These are phyloP conservation scores for Bruguiera sexangula DNA, from an alignment of 345 rosid genomes.

Conservation along the genomic window DNA sequence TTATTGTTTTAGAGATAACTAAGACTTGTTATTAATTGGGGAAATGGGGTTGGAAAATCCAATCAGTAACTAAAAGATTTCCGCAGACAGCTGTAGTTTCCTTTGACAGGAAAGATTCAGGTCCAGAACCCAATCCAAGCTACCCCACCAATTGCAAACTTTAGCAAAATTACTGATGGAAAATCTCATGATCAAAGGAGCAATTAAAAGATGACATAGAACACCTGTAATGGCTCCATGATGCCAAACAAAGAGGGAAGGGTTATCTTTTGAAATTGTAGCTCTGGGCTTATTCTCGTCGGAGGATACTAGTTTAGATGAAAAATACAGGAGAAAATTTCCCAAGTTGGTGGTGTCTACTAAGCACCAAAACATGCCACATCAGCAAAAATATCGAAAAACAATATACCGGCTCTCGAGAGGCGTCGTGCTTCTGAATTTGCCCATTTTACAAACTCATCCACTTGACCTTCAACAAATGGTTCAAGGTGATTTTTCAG, in stretches of 20 bases:
- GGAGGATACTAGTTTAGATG: no score
- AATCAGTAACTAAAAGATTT: no score
- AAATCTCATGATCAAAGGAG: neutral
- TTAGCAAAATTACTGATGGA: neutral
- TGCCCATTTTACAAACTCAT: conserved; percentile 71
- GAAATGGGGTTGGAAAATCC: no score
- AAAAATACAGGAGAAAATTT: no score
- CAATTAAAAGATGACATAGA: neutral
- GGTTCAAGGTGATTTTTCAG: conserved; percentile 69
- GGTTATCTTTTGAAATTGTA: neutral
- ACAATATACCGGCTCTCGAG: conserved; percentile 61
- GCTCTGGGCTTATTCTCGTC: neutral
- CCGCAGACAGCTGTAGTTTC: neutral
- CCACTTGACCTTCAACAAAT: conserved; percentile 57
- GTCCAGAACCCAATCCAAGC: neutral
- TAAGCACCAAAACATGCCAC: no score
- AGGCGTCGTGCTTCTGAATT: conserved; percentile 71
- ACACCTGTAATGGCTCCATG: neutral
- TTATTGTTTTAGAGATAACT: neutral
- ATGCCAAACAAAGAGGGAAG: neutral
- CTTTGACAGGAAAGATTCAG: neutral
- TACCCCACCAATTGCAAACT: neutral
- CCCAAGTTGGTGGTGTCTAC: no score
- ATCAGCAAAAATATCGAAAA: neutral
- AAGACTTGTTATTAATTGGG: no score